Base-by-base conservation (phyloP, 2,329 filamentous ascomycete species). In the Talaromyces sp. region DNA sequence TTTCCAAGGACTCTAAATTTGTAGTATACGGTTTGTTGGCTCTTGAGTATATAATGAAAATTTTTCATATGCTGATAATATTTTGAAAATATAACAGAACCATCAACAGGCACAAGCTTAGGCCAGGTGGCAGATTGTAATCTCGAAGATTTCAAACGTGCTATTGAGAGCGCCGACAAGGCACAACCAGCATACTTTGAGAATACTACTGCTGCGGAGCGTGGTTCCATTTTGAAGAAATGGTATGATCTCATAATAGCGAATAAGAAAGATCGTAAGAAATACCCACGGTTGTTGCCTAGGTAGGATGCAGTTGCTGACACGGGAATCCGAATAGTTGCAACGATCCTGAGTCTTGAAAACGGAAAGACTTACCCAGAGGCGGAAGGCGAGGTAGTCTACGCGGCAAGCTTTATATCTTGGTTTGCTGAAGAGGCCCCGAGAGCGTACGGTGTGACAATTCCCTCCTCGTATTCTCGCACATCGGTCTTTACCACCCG, bases 371-470 rank as follows among this genome's bases (percentile, higher is more conserved):
- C 57, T 1, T 39, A 36, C 22, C 19, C 82, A 4, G 85, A 87
- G 63, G 81, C 85, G 4, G 82, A 81, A 68, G 84, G 83, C 25
- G 85, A 87, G 69, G 80, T 84, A 8, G 74, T 75, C 51, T 87
- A 86, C 64, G 84, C 84, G 8, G 82, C 84, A 8, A 78, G 75
- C 68, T 88, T 87, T 73, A 82, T 86, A 64, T 80, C 83, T 65
- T 88, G 85, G 84, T 88, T 87, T 73, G 80, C 79, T 49, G 85
- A 85, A 69, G 85, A 87, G 68, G 85, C 87, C 7, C 80, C 82
- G n/a, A 75, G 84, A n/a, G 69, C 76, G 1, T 83, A 84, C 63
- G 87, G 86, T 47, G 83, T 85, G 63, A 87, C 83, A 0, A 88
- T 89, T 28, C 81, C 84, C 0, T 79, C 87, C 2, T 81, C 79